Conservation (phyloP, 805 yeast species). For the Jamesozyma spencerorum region DNA sequence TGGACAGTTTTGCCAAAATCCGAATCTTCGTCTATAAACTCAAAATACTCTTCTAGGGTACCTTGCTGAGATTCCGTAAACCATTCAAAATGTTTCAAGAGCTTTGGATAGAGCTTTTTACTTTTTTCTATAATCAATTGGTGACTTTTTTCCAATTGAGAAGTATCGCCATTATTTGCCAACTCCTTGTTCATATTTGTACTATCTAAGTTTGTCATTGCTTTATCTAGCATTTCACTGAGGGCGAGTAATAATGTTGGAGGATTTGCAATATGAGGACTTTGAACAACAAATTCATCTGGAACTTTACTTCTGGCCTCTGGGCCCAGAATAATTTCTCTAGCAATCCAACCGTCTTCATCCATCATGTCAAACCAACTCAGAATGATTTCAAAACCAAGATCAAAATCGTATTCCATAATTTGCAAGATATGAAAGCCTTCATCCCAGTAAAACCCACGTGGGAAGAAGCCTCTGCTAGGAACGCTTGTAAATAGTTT, state of each 20-base stretch:
- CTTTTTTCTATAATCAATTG: conserved; percentile 53
- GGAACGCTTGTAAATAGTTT: conserved; percentile 81
- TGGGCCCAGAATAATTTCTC: conserved; percentile 88
- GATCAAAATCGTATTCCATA: conserved; percentile 71
- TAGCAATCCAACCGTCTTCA: conserved; percentile 85
- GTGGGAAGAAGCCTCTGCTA: conserved; percentile 86
- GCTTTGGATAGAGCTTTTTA: conserved; percentile 59
- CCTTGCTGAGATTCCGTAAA: conserved; percentile 77
- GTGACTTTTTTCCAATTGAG: conserved; percentile 46
- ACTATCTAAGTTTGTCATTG: conserved; percentile 23
- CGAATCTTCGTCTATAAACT: conserved; percentile 21
- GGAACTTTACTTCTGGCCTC: conserved; percentile 90
- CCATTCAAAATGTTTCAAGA: conserved; percentile 75
- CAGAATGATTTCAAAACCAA: conserved; percentile 66
- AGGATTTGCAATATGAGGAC: conserved; percentile 87
- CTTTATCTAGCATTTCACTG: conserved; percentile 44
- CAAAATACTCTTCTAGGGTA: conserved; percentile 56
- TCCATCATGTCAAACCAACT: conserved; percentile 83
- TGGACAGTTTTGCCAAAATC: conserved; percentile 34
- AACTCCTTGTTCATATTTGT: conserved; percentile 4
- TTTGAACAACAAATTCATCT: conserved; percentile 69
- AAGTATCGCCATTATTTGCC: conserved; percentile 11
- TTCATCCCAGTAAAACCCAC: conserved; percentile 98
- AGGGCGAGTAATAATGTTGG: conserved; percentile 82
- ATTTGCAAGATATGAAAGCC: conserved; percentile 88